Base-by-base conservation (phyloP, 495 filamentous ascomycete genomes). In the Hypoxylon trugodes region DNA sequence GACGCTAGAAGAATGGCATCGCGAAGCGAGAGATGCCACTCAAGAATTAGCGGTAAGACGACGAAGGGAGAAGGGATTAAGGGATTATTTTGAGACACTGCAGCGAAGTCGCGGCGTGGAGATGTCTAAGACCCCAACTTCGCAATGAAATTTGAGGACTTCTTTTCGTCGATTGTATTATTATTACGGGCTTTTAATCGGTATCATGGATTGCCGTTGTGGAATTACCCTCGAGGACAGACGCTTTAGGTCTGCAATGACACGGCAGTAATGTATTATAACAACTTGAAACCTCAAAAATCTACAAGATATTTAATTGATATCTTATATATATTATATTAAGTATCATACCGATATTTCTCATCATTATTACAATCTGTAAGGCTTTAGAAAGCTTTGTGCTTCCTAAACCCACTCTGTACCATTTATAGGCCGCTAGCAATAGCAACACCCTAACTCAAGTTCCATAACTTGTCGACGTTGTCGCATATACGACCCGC, bases 1-100 rank as follows among this genome's bases (percentile, higher is more conserved):
- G 26, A 45, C 57, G 13, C 51, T 66, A 12, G 63, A 66, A 38
- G n/a, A 36, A 2, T 66, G 57, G 63, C 63, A 66, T 21, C 63
- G 51, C 24, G 63, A 66, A n/a, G 63, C 63, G 2, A 57, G 63
- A 0, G 63, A 66, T 28, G 41, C 36, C 1, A 26, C 32, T 4
- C 56, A 66, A 40, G 57, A 57, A 26, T 12, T 52, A 13, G 56
- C 47, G 9, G 38, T 66, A n/a, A 42, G 52, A 6, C 57, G 37
- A 8, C 56, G 63, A 4, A 50, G 51, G 32, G 63, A 66, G 46
- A 57, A 50, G 30, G 51, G 51, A 4, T 42, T 66, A 37, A 28
- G 28, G 21, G 51, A 66, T 47, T 66, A 61, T 22, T 47, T 41
- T 3, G 57, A 61, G 13, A 16, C 21, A 21, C 38, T 66, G n/a